A percentile compares a stretch with the other conserved stretches of the same genome.
phyloP scores from a whole-genome alignment of 2,329 filamentous ascomycete species.

The Byssothecium circinans region DNA sequence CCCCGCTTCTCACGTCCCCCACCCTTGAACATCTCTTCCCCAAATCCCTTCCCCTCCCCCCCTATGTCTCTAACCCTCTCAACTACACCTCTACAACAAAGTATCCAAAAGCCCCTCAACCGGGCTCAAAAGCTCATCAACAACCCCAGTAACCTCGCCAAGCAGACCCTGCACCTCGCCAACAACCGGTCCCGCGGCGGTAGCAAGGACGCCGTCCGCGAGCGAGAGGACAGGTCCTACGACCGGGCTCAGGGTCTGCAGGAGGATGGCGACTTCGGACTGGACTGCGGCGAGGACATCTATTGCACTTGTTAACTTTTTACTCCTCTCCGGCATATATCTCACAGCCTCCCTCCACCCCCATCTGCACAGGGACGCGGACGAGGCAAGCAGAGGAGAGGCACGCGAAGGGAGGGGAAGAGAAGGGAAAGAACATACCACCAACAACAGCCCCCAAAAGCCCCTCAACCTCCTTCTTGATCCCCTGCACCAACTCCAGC shows the following conservation, averaged over 20 bases:
- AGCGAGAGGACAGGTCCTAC: neutral
- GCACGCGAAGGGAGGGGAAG: too few species aligned
- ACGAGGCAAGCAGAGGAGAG: too few species aligned
- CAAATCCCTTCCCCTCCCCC: too few species aligned
- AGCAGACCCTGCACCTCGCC: neutral
- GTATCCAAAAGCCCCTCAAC: neutral
- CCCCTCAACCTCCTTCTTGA: neutral
- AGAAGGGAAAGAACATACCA: neutral
- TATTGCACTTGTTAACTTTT: too few species aligned
- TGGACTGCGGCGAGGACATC: neutral
- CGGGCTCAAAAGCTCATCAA: neutral
- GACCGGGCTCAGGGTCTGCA: neutral
- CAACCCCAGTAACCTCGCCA: neutral
- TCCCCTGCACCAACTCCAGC: neutral
- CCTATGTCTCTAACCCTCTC: too few species aligned
- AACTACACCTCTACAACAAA: too few species aligned
- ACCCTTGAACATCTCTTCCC: too few species aligned
- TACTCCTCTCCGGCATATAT: too few species aligned
- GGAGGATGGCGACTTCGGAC: neutral
- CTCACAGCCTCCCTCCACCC: too few species aligned
- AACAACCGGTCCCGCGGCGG: neutral
- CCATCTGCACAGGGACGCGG: too few species aligned
- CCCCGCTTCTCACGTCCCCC: too few species aligned
- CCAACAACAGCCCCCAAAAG: neutral
- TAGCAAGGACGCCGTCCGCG: neutral